Base-by-base conservation (phyloP, 805 yeast genomes). In the Kazachstania kunashirensis region DNA sequence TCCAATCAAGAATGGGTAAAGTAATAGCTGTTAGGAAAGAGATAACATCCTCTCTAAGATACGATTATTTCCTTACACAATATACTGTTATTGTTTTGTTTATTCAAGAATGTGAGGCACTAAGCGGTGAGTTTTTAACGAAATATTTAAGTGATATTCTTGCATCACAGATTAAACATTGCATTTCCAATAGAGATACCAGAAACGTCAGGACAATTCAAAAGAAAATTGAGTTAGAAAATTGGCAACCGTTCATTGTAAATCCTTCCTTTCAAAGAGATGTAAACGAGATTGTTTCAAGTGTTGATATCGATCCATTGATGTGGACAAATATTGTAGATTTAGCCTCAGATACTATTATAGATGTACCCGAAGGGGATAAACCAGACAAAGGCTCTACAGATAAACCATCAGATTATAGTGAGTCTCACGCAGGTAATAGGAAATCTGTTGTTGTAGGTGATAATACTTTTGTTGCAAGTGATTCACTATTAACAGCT, bases 91-190 rank as follows among this genome's bases (percentile, higher is more conserved):
- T 77, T 38, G 72, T 79, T 0, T 66, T 79, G 16, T 88, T 88
- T 53, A 65, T 86, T 29, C 73, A 73, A 33, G 95, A 85, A 51
- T 84, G 95, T 55, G 97, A 92, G 56, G 67, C 76, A 11, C 71
- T 88, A 4, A 77, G 85, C 4, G 95, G 94, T 0, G 74, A 70
- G 39, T 67, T 72, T 6, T 57, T 70, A 11, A 67, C 75, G 0
- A 66, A 69, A 19, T 77, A 74, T n/a, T 61, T 89, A 20, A 74
- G 79, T 36, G 84, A 78, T 39, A 72, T 77, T 49, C 59, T 86
- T 12, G 72, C 69, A n/a, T 67, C 70, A 23, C 95, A 84, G 44
- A 68, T 80, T 4, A 75, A 69, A 41, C 68, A 71, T 37, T 86
- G 74, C 52, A 60, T 75, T 25, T 63, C 64, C 21, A 63, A 74